These are phyloP conservation scores for Planoprotostelium fungivorum DNA, from an alignment of 78 protist genomes.

Conservation along the genomic window DNA sequence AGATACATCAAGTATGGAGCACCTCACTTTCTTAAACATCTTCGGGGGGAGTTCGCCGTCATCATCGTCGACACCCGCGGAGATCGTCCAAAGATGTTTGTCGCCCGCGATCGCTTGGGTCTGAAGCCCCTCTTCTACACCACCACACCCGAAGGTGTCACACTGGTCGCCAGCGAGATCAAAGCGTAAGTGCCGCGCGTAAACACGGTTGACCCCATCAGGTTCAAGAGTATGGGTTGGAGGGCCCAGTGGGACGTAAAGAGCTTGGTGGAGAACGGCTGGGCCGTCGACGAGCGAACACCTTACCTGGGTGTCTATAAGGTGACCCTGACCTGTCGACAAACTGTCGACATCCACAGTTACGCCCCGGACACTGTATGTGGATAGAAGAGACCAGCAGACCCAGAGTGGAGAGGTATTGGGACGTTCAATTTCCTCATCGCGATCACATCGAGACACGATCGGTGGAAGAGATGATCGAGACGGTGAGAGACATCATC, in stretches of 20 bases:
- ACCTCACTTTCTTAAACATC: background rate
- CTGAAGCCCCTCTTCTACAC: background rate
- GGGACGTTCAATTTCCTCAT: background rate
- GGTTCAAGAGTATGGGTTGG: background rate
- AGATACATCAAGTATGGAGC: background rate
- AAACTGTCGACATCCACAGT: background rate
- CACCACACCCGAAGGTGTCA: slow-evolving; percentile 2
- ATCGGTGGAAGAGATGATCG: background rate
- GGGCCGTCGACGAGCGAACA: background rate
- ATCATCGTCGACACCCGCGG: background rate
- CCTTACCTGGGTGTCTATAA: background rate
- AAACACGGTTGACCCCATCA: too few relatives aligned
- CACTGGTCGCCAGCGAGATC: background rate
- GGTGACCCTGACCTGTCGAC: background rate
- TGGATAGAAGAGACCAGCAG: background rate
- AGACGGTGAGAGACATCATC: background rate
- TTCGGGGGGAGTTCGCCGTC: background rate
- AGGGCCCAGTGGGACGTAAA: background rate
- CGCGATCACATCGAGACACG: background rate
- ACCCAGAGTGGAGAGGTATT: background rate
- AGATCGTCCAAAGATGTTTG: background rate
- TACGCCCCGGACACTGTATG: background rate
- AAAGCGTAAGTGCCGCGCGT: background rate
- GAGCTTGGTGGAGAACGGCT: background rate
- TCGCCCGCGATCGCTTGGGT: background rate